Base-by-base conservation (phyloP, 306 rosid genomes). In the Neltuma alba region DNA sequence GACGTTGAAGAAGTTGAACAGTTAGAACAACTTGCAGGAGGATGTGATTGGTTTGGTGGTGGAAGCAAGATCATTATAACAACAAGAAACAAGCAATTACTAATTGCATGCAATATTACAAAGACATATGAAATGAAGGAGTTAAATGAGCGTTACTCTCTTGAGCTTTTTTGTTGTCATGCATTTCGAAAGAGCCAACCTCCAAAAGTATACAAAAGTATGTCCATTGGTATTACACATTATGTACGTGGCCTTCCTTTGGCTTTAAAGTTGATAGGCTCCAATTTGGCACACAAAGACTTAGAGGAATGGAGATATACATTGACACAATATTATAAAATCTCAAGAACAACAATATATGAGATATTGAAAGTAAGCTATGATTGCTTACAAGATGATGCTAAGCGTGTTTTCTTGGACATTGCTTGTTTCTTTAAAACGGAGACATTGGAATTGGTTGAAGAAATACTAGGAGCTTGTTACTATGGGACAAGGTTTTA, bases 381-480 rank as follows among this genome's bases (percentile, higher is more conserved):
- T 12, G 65, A 73, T 11, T 18, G 48, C 20, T 73, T 73, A 25
- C 47, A 52, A 11, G 28, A 34, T 7, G 13, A 0, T 34, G 47
- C 38, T 1, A 34, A 50, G 41, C 0, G 2, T 0, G 27, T 30
- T 57, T 79, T 79, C 68, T 18, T 55, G 0, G 62, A 55, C 15
- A 55, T 55, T 21, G 62, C 62, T 40, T 42, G 72, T 21, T 67
- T 67, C 61, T 78, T 78, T 21, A 66, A 74, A 28, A 44, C 57
- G 6, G 47, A 44, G 33, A 14, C 2, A 3, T 20, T 38, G 73
- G 73, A 73, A 18, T 73, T 73, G 58, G 80, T 83, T 67, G 14
- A 66, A 47, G 61, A 74, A 23, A 34, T 83, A 16, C 58, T n/a
- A 73, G 21, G 14, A 10, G 10, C 50, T 0, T 64, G 7, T 64